phyloP scores from a whole-genome alignment of 2,329 filamentous ascomycete genomes.

The Stagonosporopsis tanaceti region DNA sequence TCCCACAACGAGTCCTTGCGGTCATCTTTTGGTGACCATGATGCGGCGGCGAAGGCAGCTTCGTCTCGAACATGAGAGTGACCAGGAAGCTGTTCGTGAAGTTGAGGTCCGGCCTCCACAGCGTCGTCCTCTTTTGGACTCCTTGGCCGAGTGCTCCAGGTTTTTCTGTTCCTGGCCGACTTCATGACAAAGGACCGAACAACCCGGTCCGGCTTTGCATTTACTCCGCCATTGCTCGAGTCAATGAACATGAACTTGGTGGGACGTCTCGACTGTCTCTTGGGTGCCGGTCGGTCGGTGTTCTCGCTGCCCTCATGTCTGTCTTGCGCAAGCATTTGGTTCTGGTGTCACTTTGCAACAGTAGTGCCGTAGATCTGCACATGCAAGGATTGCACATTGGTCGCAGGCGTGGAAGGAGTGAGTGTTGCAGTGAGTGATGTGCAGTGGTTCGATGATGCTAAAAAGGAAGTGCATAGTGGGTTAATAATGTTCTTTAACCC shows the following conservation, averaged over 20 bases:
- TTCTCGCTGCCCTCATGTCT: conserved; percentile 2
- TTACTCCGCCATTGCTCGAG: conserved; percentile 37
- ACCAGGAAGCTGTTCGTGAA: neutral
- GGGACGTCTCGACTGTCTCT: conserved; percentile 25
- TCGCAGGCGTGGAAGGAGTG: conserved; percentile 6
- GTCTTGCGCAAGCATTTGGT: conserved; percentile 25
- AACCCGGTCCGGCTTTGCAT: conserved; percentile 42
- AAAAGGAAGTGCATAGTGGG: conserved; percentile 22
- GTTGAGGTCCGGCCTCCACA: conserved; percentile 3
- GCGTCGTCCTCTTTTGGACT: conserved; percentile 23
- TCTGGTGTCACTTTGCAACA: conserved; percentile 9
- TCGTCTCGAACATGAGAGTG: neutral
- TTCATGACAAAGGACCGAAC: conserved; percentile 50
- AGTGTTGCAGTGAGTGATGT: conserved; percentile 9
- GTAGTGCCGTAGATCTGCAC: conserved; percentile 12
- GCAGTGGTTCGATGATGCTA: conserved; percentile 17
- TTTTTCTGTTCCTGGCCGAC: conserved; percentile 40
- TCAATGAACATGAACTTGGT: conserved; percentile 49
- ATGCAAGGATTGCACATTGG: conserved; percentile 12
- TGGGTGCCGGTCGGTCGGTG: conserved; percentile 5
- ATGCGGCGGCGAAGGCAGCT: neutral
- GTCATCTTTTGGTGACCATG: conserved; percentile 1
- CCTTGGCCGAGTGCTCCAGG: conserved; percentile 45
- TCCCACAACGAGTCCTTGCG: conserved; percentile 18
- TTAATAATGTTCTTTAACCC: conserved; percentile 29